Percentiles rank a stretch among this genome's conserved stretches.
Evolutionary conservation across 106 monocot species (phyloP).

Genomic region (Chionographis japonica): DNA sequence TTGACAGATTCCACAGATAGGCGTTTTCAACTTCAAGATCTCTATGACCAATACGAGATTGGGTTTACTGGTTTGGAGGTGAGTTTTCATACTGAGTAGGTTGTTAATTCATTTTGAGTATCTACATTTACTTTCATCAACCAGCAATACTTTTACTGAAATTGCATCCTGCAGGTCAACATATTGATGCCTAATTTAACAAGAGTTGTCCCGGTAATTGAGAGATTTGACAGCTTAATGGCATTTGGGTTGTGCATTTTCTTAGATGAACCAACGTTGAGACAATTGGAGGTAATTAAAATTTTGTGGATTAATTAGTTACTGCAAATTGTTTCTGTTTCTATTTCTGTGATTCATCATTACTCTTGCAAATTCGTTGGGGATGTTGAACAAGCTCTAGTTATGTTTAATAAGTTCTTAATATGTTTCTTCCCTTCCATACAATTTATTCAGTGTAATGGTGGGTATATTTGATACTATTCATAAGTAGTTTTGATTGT

Average conservation of each 20-base stretch:
- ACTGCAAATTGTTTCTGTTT: background rate
- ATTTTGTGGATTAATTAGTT: background rate
- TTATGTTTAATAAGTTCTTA: no score
- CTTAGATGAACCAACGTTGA: conserved; percentile 62
- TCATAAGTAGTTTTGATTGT: no score
- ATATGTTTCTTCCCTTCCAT: no score
- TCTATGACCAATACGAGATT: conserved; percentile 74
- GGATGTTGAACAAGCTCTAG: no score
- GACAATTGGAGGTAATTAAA: conserved; percentile 62
- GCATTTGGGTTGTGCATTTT: conserved; percentile 44
- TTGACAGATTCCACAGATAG: conserved; percentile 3
- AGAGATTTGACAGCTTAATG: conserved; percentile 44
- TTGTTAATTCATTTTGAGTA: background rate
- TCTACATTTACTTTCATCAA: background rate
- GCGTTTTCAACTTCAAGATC: conserved; percentile 22
- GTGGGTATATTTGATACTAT: no score
- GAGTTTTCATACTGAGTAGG: conserved; percentile 4
- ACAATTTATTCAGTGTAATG: no score
- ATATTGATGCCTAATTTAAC: conserved; percentile 13
- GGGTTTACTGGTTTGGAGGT: conserved; percentile 55
- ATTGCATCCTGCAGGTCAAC: conserved; percentile 35
- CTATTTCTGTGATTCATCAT: background rate
- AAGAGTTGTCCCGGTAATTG: conserved; percentile 36
- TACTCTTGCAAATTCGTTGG: no score
- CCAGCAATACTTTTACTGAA: background rate